Base-by-base conservation (phyloP, 2,329 filamentous ascomycete species). In the Arthrobotrys sinensis region DNA sequence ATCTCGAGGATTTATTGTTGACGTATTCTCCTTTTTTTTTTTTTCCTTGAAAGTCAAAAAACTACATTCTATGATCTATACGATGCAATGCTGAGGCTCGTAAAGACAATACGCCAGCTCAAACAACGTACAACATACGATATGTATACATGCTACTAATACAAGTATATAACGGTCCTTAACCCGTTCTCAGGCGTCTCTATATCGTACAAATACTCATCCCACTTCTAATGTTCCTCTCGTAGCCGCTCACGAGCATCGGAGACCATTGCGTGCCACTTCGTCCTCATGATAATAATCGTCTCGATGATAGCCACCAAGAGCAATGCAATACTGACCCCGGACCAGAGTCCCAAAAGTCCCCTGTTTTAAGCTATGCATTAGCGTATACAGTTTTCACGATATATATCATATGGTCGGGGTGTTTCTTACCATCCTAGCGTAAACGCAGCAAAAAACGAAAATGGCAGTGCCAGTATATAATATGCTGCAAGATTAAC, bases 401-500 rank as follows among this genome's bases (percentile, higher is more conserved):
- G 11, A 32, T n/a, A 32, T 52, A 7, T n/a, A n/a, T n/a, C n/a
- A n/a, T n/a, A n/a, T n/a, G n/a, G n/a, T 14, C 28, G 21, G 2
- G 36, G 21, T 45, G n/a, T 10, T 21, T 11, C 75, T 78, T 72
- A 78, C 93, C 92, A 96, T 19, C 87, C 87, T 2, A 94, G 85
- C 0, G 90, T 91, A 83, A 98, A 97, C 0, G 91, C 92, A 0
- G 92, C 89, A 3, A 88, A 89, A 80, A 97, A 91, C 45, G 91
- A 93, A 38, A 97, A 89, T 0, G 96, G 95, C 84, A 98, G 87
- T 0, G 93, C 95, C 28, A 98, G 88, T 16, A 89, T 86, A 84
- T 98, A 99, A 85, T 97, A 97, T 21, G 91, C 91, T 62, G 93
- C 89, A 1, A 98, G 85, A 82, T 96, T 96, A 6, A 94, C 91